A percentile compares a stretch with the other conserved stretches of the same genome.
Conservation (phyloP, 2,329 filamentous ascomycete species). For the Phyllosticta citrichinensis region DNA sequence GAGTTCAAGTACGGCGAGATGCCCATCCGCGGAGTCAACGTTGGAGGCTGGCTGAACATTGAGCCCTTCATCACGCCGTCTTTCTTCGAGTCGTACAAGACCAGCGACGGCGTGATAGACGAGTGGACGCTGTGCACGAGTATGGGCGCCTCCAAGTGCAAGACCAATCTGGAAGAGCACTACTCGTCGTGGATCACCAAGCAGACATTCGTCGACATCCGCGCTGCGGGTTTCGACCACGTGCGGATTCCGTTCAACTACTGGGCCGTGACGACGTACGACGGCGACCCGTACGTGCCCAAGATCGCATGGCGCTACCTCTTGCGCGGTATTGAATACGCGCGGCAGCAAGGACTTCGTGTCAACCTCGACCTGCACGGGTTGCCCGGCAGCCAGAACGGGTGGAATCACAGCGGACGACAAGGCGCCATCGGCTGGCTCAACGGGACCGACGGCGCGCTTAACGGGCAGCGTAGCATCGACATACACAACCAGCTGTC, state of each 20-base stretch:
- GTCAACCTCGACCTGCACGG: constrained; percentile 90
- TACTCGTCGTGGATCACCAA: constrained; percentile 85
- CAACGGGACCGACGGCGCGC: constrained; percentile 72
- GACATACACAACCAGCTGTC: constrained; percentile 81
- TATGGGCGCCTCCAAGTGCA: constrained; percentile 56
- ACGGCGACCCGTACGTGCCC: constrained; percentile 76
- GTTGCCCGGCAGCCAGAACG: constrained; percentile 89
- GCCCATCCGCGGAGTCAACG: constrained; percentile 80
- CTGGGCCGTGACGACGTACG: constrained; percentile 83
- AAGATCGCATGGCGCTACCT: constrained; percentile 90
- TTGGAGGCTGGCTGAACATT: constrained; percentile 87
- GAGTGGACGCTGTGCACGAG: constrained; percentile 71
- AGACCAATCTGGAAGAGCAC: constrained; percentile 70
- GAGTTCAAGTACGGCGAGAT: constrained; percentile 67
- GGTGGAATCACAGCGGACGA: constrained; percentile 91
- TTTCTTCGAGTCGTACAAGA: constrained; percentile 61
- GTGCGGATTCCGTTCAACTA: constrained; percentile 94
- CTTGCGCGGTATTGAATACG: constrained; percentile 85
- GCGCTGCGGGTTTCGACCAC: constrained; percentile 82
- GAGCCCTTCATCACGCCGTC: constrained; percentile 96
- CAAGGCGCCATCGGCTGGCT: constrained; percentile 78
- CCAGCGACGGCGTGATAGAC: constrained; percentile 61
- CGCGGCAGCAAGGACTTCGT: constrained; percentile 79
- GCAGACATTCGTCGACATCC: constrained; percentile 73
- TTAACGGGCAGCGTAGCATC: constrained; percentile 71